Conservation (phyloP, 805 yeast species). For the Lipomyces mesembrius region DNA sequence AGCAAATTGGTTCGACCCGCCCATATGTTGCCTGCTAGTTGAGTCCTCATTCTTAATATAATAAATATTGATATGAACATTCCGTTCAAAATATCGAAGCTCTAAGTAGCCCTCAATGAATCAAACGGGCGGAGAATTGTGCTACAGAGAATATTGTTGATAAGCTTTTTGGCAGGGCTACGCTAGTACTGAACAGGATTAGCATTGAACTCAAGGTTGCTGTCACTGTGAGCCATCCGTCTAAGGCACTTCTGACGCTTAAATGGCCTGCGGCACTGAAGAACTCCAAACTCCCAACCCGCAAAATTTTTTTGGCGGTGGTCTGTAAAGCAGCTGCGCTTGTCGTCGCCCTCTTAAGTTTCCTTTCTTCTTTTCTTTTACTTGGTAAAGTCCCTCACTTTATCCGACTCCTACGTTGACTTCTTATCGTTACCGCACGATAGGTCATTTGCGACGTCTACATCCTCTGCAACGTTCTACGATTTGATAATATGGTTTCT, state of each 20-base stretch:
- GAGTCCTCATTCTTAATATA: too few relatives aligned
- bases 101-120: too few relatives aligned
- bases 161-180: too few relatives aligned
- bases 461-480: not conserved
- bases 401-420: constrained; percentile 14
- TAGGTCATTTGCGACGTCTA: not conserved
- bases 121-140: too few relatives aligned
- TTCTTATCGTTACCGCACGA: not conserved
- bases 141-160: too few relatives aligned
- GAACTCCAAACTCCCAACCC: constrained; percentile 11
- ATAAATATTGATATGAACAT: too few relatives aligned
- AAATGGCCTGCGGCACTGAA: not conserved
- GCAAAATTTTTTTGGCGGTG: constrained; percentile 13
- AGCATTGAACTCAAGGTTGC: too few relatives aligned
- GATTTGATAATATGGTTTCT: constrained; percentile 27
- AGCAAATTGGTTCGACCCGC: too few relatives aligned
- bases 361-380: constrained; percentile 13
- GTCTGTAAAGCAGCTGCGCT: not conserved
- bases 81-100: too few relatives aligned
- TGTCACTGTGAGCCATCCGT: not conserved
- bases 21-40: too few relatives aligned
- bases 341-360: constrained; percentile 5
- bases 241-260: not conserved
- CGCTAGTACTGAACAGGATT: too few relatives aligned
- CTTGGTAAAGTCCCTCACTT: constrained; percentile 30